These are phyloP conservation scores for Colletotrichum sp. DNA, from an alignment of 2,329 filamentous ascomycete species.

Conservation along the genomic window DNA sequence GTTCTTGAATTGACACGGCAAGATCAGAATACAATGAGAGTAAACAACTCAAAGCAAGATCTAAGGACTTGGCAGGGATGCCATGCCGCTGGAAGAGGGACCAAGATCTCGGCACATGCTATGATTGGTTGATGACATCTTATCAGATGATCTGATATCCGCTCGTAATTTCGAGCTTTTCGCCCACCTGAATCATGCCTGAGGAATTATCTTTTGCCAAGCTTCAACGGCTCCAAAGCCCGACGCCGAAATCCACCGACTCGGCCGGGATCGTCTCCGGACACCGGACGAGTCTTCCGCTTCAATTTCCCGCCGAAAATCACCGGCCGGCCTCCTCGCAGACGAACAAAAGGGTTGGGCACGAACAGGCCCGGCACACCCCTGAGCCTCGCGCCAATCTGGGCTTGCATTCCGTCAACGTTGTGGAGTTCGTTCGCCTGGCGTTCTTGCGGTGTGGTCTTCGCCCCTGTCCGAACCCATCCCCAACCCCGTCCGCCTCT, in stretches of 20 bases:
- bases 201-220: background rate
- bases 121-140: background rate
- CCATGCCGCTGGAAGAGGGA: background rate
- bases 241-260: background rate
- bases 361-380: background rate
- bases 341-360: background rate
- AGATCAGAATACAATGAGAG: background rate
- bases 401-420: background rate
- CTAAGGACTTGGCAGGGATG: background rate
- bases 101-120: background rate
- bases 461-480: background rate
- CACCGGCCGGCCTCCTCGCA: background rate
- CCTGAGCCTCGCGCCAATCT: background rate
- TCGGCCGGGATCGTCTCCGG: background rate
- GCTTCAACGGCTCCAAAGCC: background rate
- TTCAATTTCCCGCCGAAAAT: background rate
- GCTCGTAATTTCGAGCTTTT: background rate
- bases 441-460: slow-evolving; percentile 14
- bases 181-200: background rate
- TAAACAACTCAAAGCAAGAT: background rate
- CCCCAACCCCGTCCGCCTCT: background rate
- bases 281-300: background rate
- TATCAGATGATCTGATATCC: slow-evolving; percentile 8
- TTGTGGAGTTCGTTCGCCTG: background rate
- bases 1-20: background rate